Percentiles rank a stretch among this genome's conserved stretches.
These are phyloP conservation scores for Thelonectria rubi DNA, from an alignment of 2,329 filamentous ascomycete species.

Conservation along the genomic window DNA sequence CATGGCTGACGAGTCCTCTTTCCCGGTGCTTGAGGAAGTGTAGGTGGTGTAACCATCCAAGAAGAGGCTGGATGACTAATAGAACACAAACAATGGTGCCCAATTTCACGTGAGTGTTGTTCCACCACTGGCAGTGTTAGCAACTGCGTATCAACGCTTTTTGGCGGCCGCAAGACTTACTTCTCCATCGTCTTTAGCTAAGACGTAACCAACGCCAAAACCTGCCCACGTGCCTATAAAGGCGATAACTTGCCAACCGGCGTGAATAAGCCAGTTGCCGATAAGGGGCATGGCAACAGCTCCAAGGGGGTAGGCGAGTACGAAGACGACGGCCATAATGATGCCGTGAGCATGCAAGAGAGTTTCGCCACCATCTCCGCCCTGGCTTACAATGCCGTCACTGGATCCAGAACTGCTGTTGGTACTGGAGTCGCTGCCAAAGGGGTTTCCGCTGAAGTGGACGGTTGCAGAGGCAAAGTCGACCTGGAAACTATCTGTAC, in stretches of 20 bases:
- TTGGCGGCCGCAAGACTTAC: conserved; percentile 49
- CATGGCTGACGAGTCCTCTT: conserved; percentile 62
- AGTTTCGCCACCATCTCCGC: not conserved
- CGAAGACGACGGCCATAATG: conserved; percentile 68
- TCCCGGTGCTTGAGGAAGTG: conserved; percentile 57
- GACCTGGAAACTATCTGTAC: conserved; percentile 54
- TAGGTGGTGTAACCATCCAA: conserved; percentile 66
- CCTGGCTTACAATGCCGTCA: no score
- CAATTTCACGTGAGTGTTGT: conserved; percentile 62
- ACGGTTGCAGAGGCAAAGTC: conserved; percentile 60
- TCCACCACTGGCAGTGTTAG: conserved; percentile 55
- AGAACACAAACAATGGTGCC: conserved; percentile 64
- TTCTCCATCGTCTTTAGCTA: conserved; percentile 50
- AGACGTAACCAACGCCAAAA: conserved; percentile 65
- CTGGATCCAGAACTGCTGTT: not conserved
- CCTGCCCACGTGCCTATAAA: conserved; percentile 67
- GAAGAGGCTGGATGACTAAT: conserved; percentile 65
- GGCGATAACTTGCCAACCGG: conserved; percentile 61
- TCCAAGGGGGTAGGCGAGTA: conserved; percentile 67
- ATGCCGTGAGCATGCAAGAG: conserved; percentile 57
- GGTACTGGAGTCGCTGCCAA: conserved; percentile 52
- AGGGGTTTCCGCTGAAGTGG: conserved; percentile 61
- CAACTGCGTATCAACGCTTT: conserved; percentile 25
- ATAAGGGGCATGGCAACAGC: conserved; percentile 67
- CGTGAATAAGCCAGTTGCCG: conserved; percentile 66